Evolutionary conservation across 2,329 filamentous ascomycete genomes (phyloP).

Genomic region (Macroventuria anomochaeta): DNA sequence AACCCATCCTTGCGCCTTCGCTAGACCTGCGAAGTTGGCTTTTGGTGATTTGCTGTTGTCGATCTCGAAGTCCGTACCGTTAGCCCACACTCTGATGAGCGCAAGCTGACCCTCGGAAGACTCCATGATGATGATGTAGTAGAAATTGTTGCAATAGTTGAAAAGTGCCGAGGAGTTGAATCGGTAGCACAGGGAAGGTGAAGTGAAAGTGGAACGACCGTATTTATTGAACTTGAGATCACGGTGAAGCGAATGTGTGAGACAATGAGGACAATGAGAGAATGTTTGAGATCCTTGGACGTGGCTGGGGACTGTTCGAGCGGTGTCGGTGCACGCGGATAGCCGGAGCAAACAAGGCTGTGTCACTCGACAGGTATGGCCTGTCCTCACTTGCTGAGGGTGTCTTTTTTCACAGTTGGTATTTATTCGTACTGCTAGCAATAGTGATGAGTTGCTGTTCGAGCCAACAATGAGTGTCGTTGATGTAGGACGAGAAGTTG

Average conservation of each 20-base stretch:
- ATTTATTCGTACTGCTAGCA: background rate
- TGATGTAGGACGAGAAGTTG: background rate
- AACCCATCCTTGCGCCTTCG: conserved; percentile 27
- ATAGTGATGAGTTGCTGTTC: background rate
- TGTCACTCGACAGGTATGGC: background rate
- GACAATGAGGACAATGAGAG: background rate
- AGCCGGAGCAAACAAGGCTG: conserved; percentile 3
- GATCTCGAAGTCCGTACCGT: conserved; percentile 19
- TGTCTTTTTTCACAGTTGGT: background rate
- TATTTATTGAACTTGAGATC: background rate
- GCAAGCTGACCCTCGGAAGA: conserved; percentile 15
- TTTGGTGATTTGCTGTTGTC: conserved; percentile 20
- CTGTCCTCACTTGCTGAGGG: background rate
- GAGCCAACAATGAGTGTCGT: background rate
- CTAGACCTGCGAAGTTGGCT: conserved; percentile 33
- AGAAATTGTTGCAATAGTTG: background rate
- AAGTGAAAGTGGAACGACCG: background rate
- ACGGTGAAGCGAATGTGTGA: background rate
- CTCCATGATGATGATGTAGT: conserved; percentile 5
- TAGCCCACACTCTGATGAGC: conserved; percentile 22
- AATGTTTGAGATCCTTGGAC: background rate
- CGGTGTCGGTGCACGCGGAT: conserved; percentile 2
- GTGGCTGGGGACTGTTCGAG: conserved; percentile 4
- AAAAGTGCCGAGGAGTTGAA: background rate
- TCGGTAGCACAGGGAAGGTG: background rate